Evolutionary conservation across 805 yeast species (phyloP), one percentile per base, ranked within the genome.

Genomic region (Kluyveromyces dobzhanskii): DNA sequence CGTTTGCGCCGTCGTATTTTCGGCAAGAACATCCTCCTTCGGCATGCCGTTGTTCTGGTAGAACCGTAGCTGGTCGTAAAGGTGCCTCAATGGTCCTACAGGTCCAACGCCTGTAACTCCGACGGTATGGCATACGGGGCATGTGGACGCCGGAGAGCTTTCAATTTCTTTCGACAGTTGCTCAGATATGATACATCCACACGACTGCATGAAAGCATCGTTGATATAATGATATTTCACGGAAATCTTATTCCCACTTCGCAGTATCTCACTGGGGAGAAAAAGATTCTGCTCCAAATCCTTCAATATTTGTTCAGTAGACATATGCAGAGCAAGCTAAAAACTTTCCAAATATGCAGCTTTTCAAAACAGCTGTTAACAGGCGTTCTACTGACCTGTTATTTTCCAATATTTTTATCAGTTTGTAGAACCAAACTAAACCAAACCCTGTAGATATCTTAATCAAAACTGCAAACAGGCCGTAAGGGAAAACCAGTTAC

Each of bases 51-150:
- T 21, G 16, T 37, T 36, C 18, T 34, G 41, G 27, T 44, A 42
- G 34, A 44, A 47, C 12, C 47, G 42, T 18, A 56, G 27, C 30
- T 53, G 56, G 23, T 44, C 44, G 39, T 48, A 49, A 10, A 68
- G 40, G 5, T 55, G 51, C 26, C 67, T 43, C 28, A 68, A 43
- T 11, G 61, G 64, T 13, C 49, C 51, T 13, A 68, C 62, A 9
- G 69, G 56, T 1, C 56, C 57, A 12, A 66, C 38, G 10, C 59
- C 14, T 1, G 40, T 12, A 2, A 47, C 53, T 4, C 55, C 44
- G 5, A 38, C 38, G 7, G 39, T 34, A 3, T 45, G 47, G 43
- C 74, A 69, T 1, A 56, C 38, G 2, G 73, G 73, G 39, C 74
- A 69, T 4, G 39, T 38, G 12, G 50, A 44, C 1, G 33, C n/a